These are phyloP conservation scores for Bruguiera gymnorhiza DNA, from an alignment of 345 rosid genomes.

Conservation along the genomic window DNA sequence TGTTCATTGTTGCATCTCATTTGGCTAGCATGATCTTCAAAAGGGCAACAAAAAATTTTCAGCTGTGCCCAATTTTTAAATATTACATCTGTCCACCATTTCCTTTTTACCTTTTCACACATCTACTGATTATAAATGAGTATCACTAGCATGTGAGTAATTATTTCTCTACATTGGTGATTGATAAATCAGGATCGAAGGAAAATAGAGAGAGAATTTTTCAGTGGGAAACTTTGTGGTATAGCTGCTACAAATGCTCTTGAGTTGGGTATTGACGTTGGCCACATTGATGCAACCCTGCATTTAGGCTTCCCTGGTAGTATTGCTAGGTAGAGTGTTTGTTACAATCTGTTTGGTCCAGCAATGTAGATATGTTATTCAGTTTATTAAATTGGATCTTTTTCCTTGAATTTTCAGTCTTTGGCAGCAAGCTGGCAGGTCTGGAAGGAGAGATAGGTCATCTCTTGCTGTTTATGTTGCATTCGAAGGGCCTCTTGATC, in stretches of 20 bases:
- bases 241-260: conserved; percentile 95
- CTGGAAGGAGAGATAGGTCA: conserved; percentile 83
- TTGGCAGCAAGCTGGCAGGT: conserved; percentile 98
- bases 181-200: conserved; percentile 64
- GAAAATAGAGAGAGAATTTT: conserved; percentile 76
- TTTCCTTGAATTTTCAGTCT: conserved; percentile 47
- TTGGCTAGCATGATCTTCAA: not conserved
- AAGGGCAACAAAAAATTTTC: not conserved
- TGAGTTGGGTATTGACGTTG: conserved; percentile 97
- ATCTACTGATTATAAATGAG: not conserved
- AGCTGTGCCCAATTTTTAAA: not conserved
- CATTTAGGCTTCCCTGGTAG: conserved; percentile 99
- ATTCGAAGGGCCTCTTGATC: conserved; percentile 82
- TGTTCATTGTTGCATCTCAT: not conserved
- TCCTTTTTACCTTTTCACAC: not conserved
- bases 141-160: not conserved
- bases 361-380: conserved; percentile 12
- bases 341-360: conserved; percentile 12
- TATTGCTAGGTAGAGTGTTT: conserved; percentile 65
- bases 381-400: conserved; percentile 15
- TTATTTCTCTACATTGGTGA: conserved; percentile 17
- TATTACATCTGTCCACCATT: not conserved
- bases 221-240: conserved; percentile 81
- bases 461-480: conserved; percentile 92
- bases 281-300: conserved; percentile 86